Percentiles rank a stretch among this genome's conserved stretches.
phyloP scores from a whole-genome alignment of 345 rosid genomes.

The Mercurialis annua region DNA sequence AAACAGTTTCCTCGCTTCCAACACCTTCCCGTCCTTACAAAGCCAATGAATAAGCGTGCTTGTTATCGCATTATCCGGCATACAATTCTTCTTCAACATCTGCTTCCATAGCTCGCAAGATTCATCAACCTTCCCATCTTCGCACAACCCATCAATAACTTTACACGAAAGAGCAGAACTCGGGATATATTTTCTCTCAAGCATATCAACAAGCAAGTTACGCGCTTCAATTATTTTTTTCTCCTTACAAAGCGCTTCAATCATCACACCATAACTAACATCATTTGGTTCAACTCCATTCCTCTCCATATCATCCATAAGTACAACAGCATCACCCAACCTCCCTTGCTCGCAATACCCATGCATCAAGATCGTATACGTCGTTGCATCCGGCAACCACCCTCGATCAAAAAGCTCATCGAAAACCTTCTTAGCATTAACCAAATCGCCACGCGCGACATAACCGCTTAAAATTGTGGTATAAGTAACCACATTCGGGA shows the following conservation, averaged over 20 bases:
- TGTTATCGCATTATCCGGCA: slow-evolving; percentile 66
- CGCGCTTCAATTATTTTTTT: slow-evolving; percentile 67
- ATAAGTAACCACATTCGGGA: slow-evolving; percentile 68
- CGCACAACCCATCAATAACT: slow-evolving; percentile 68
- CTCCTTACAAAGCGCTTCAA: slow-evolving; percentile 62
- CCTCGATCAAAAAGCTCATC: slow-evolving; percentile 64
- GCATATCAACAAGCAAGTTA: slow-evolving; percentile 70
- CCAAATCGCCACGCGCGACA: slow-evolving; percentile 66
- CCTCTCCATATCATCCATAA: slow-evolving; percentile 88
- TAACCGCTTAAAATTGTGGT: slow-evolving; percentile 77
- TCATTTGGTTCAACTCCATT: slow-evolving; percentile 73
- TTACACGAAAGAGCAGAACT: slow-evolving; percentile 68
- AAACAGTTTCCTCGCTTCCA: slow-evolving; percentile 72
- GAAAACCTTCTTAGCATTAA: slow-evolving; percentile 55
- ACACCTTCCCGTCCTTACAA: slow-evolving; percentile 60
- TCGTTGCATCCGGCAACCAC: slow-evolving; percentile 79
- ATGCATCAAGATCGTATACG: slow-evolving; percentile 67
- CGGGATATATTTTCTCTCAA: slow-evolving; percentile 57
- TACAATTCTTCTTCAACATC: slow-evolving; percentile 64
- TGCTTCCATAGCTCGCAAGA: slow-evolving; percentile 72
- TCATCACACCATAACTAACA: slow-evolving; percentile 82
- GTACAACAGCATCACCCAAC: slow-evolving; percentile 64
- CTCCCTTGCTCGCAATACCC: slow-evolving; percentile 72
- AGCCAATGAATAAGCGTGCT: slow-evolving; percentile 90
- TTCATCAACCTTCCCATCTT: slow-evolving; percentile 61